Evolutionary conservation across 2,329 filamentous ascomycete genomes (phyloP), one percentile per base, ranked within the genome.

Genomic region (Aschersonia sp.): DNA sequence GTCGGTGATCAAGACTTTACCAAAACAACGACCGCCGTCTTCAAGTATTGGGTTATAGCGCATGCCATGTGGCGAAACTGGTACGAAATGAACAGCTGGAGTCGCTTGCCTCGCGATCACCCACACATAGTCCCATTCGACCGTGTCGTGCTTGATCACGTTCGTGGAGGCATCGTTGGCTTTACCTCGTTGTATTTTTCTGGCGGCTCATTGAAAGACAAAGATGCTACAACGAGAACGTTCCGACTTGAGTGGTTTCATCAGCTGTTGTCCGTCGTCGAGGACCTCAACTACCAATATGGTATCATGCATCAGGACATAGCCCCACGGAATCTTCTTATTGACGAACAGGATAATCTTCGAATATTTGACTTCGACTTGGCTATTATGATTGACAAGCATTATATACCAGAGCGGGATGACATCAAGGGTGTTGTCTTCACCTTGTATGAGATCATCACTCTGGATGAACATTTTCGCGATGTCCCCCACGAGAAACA

Each of bases 291-390:
- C 47, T 52, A 68, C 4, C 48, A 58, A 30, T 50, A 60, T 31
- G 64, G 65, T 20, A 59, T 69, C 44, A 51, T 55, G 35, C 67
- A 70, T 53, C 59, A 65, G 48, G 66, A 68, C 48, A 56, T 70
- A 45, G 58, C 60, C 4, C 50, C 62, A 4, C 58, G 62, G 31
- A 69, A 69, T 48, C 54, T 68, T 4, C 44, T 69, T 0, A 50
- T 69, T 46, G 54, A 68, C 46, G 50, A 54, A 4, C 64, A 61
- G n/a, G 57, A 67, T 45, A 50, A 51, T 3, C 45, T 69, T 9
- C 49, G 62, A 48, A 43, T 68, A 2, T 65, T 67, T 43, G 64
- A 68, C 54, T 67, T 67, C 47, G 59, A 62, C 48, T 55, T 42
- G 10, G 10, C 40, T 6, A n/a, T n/a, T 10, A 9, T 9, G 6